Percentiles rank a stretch among this genome's conserved stretches.
phyloP scores from a whole-genome alignment of 768 basidiomycete genomes.

The Mrakia blollopis region DNA sequence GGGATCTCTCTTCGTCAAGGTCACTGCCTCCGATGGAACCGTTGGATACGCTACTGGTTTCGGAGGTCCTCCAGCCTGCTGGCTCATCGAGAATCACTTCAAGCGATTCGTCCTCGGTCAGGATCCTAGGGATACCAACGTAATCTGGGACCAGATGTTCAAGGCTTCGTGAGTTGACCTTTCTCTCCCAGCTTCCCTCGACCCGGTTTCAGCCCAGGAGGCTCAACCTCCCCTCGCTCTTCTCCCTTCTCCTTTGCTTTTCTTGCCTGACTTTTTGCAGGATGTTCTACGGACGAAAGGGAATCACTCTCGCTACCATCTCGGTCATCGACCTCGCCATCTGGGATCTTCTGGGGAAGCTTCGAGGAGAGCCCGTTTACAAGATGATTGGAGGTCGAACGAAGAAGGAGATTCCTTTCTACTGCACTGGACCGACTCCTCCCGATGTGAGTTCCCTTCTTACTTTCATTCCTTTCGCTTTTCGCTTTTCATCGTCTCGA shows the following conservation, averaged over 20 bases:
- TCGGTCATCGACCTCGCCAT: constrained; percentile 47
- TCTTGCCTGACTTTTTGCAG: constrained; percentile 19
- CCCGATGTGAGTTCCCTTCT: constrained; percentile 34
- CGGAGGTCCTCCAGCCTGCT: constrained; percentile 46
- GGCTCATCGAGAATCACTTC: constrained; percentile 48
- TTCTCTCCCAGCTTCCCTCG: background rate
- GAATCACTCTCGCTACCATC: constrained; percentile 45
- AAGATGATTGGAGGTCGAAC: constrained; percentile 48
- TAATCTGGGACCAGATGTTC: constrained; percentile 46
- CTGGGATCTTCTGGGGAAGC: constrained; percentile 48
- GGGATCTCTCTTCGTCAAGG: constrained; percentile 46
- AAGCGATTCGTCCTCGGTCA: constrained; percentile 46
- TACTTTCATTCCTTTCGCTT: too few species aligned
- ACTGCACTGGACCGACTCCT: constrained; percentile 46
- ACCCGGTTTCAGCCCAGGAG: background rate
- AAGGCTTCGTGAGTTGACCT: constrained; percentile 25
- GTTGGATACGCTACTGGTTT: constrained; percentile 46
- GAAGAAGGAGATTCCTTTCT: constrained; percentile 46
- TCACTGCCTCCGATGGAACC: constrained; percentile 46
- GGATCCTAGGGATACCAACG: constrained; percentile 47
- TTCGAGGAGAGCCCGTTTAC: constrained; percentile 47
- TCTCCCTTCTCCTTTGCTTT: background rate
- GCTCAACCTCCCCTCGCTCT: background rate
- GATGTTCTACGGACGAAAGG: constrained; percentile 48
- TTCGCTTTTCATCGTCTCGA: too few species aligned